phyloP scores from a whole-genome alignment of 23 red algal genomes.

The Porphyridium purpureum region DNA sequence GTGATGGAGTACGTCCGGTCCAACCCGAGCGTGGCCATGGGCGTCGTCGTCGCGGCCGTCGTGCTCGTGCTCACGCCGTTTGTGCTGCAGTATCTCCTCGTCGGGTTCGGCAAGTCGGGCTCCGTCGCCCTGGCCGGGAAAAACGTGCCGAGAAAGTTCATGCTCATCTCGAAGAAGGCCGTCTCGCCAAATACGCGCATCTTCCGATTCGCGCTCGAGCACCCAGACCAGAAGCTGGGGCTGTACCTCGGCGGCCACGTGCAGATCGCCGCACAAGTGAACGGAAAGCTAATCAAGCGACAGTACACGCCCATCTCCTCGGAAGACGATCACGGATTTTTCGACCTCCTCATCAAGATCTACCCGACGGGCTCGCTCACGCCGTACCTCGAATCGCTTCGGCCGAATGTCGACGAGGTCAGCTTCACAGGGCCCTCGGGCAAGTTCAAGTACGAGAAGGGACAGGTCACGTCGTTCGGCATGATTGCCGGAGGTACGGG shows the following conservation, averaged over 20 bases:
- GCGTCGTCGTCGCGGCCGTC: no score
- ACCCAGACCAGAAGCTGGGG: constrained; percentile 3
- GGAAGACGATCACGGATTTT: constrained; percentile 25
- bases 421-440: constrained; percentile 64
- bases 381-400: constrained; percentile 45
- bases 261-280: constrained; percentile 11
- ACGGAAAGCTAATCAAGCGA: constrained; percentile 14
- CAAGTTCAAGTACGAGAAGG: constrained; percentile 34
- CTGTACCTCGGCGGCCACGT: constrained; percentile 71
- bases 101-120: no score
- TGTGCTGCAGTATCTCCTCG: no score
- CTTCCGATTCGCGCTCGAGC: constrained; percentile 46
- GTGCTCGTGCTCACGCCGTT: no score
- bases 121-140: neutral
- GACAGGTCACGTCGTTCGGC: constrained; percentile 6
- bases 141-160: neutral
- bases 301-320: constrained; percentile 75
- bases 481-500: constrained; percentile 98
- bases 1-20: no score
- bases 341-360: constrained; percentile 82
- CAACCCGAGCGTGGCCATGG: no score
- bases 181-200: constrained; percentile 74
- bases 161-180: neutral
- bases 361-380: constrained; percentile 67
- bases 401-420: no score